Conservation (phyloP, 108 stramenopile species). For the Fistulifera pelliculosa region DNA sequence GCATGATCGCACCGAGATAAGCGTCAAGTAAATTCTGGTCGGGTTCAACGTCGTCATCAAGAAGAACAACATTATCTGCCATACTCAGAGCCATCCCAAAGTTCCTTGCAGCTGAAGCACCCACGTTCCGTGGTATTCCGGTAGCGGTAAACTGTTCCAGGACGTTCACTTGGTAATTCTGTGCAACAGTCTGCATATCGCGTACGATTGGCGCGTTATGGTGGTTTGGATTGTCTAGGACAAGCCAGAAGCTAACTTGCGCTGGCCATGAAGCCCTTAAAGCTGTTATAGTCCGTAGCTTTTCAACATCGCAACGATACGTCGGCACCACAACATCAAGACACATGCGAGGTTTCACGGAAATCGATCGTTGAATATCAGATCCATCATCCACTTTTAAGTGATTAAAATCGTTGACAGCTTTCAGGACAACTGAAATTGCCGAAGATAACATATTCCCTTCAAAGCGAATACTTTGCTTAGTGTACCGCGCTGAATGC, state of each 20-base stretch:
- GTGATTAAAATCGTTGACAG: neutral
- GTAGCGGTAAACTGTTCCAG: slow-evolving; percentile 13
- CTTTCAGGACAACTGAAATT: too few relatives aligned
- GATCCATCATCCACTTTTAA: neutral
- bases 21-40: slow-evolving; percentile 15
- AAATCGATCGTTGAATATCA: too few relatives aligned
- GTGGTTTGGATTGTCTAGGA: slow-evolving; percentile 32
- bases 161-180: neutral
- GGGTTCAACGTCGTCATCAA: slow-evolving; percentile 42
- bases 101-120: slow-evolving; percentile 40
- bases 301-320: slow-evolving; percentile 29
- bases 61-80: slow-evolving; percentile 32
- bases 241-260: slow-evolving; percentile 27
- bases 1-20: slow-evolving; percentile 36
- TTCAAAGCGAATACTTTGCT: neutral
- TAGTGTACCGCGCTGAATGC: neutral
- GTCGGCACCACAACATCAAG: slow-evolving; percentile 53
- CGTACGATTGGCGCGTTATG: neutral
- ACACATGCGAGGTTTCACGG: slow-evolving; percentile 6
- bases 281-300: slow-evolving; percentile 24
- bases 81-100: slow-evolving; percentile 26
- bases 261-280: slow-evolving; percentile 19
- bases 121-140: slow-evolving; percentile 22
- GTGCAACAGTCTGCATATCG: neutral
- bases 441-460: too few relatives aligned